Conservation (phyloP, 352 stramenopile species). For the Globisporangium radiosum region DNA sequence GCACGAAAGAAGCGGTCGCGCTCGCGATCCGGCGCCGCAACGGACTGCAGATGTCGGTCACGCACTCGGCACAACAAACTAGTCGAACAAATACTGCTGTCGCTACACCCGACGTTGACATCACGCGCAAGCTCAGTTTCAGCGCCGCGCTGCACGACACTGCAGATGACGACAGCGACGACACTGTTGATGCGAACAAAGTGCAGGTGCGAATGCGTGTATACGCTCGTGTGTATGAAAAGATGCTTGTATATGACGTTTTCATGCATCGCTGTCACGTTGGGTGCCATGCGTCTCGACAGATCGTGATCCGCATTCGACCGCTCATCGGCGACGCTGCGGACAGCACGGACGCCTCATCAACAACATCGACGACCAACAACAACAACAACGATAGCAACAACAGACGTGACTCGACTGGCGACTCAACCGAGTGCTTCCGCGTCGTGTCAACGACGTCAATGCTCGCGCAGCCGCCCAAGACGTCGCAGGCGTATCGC, state of each 20-base stretch:
- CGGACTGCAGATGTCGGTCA: conserved; percentile 2
- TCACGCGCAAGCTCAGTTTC: conserved; percentile 64
- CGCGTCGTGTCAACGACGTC: conserved; percentile 56
- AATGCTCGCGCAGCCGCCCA: conserved; percentile 59
- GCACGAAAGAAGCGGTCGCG: conserved; percentile 15
- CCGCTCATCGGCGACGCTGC: conserved; percentile 20
- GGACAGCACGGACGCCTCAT: neutral
- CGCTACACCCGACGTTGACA: conserved; percentile 20
- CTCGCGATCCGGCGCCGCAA: conserved; percentile 12
- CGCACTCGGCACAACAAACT: neutral
- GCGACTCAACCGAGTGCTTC: conserved; percentile 41
- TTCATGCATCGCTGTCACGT: too few relatives aligned
- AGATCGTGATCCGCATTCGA: conserved; percentile 71
- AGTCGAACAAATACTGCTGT: neutral
- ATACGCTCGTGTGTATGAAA: neutral
- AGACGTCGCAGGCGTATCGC: conserved; percentile 68
- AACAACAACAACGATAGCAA: too few relatives aligned
- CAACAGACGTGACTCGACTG: neutral
- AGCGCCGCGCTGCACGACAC: conserved; percentile 31
- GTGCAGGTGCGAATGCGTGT: neutral
- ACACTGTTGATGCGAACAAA: neutral
- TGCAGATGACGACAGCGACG: conserved; percentile 5
- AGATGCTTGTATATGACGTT: neutral
- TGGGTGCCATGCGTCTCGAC: conserved; percentile 12
- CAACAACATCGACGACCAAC: too few relatives aligned